Conservation (phyloP, 768 basidiomycete species). For the Hemileccinum impolitum region DNA sequence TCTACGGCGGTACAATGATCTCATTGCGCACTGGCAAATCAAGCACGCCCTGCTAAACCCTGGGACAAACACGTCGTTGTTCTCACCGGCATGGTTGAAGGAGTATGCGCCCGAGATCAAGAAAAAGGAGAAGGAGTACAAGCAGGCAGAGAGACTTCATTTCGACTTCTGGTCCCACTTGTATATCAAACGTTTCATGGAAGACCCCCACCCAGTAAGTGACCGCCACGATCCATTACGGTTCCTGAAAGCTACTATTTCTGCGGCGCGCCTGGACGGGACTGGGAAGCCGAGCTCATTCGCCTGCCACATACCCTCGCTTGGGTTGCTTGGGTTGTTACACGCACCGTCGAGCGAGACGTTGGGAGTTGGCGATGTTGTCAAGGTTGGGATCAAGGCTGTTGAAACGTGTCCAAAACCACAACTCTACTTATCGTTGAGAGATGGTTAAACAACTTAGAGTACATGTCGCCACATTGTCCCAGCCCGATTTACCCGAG, state of each 20-base stretch:
- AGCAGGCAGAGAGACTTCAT: conserved; percentile 32
- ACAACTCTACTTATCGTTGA: conserved; percentile 19
- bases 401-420: conserved; percentile 32
- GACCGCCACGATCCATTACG: conserved; percentile 27
- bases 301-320: conserved; percentile 23
- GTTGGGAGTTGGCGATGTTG: conserved; percentile 24
- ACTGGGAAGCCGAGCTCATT: conserved; percentile 8
- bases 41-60: conserved; percentile 62
- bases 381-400: conserved; percentile 25
- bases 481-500: too few species aligned
- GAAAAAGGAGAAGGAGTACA: conserved; percentile 34
- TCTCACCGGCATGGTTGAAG: conserved; percentile 46
- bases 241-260: conserved; percentile 25
- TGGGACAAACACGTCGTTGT: conserved; percentile 36
- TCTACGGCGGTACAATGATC: conserved; percentile 77
- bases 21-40: conserved; percentile 91
- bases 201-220: conserved; percentile 17
- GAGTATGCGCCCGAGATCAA: conserved; percentile 38
- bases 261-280: conserved; percentile 17
- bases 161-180: conserved; percentile 39
- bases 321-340: conserved; percentile 23
- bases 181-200: conserved; percentile 39
- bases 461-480: too few species aligned
- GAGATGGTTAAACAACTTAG: conserved; percentile 2
- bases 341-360: conserved; percentile 3